These are phyloP conservation scores for Penicillium paneum DNA, from an alignment of 2,329 filamentous ascomycete genomes.

Conservation along the genomic window DNA sequence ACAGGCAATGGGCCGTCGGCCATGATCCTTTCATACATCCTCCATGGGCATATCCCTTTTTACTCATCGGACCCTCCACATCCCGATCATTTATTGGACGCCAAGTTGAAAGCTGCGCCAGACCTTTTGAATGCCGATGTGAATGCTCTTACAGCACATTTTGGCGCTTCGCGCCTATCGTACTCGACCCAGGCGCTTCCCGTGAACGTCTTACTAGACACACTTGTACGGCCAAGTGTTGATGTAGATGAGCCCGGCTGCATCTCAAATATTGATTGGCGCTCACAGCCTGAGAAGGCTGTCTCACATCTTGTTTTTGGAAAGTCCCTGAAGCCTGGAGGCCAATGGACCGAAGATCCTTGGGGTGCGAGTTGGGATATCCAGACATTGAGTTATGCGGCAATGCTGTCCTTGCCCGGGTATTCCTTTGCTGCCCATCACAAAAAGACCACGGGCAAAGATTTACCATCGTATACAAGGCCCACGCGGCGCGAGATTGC, in stretches of 20 bases:
- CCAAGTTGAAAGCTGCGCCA: constrained; percentile 50
- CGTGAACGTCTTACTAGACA: constrained; percentile 59
- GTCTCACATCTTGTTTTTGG: constrained; percentile 56
- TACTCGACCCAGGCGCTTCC: constrained; percentile 62
- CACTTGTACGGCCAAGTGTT: constrained; percentile 56
- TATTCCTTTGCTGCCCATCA: constrained; percentile 58
- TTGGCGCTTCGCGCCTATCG: constrained; percentile 54
- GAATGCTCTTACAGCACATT: constrained; percentile 54
- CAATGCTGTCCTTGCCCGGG: constrained; percentile 59
- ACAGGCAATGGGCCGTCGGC: constrained; percentile 61
- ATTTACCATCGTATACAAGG: constrained; percentile 52
- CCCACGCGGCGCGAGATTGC: constrained; percentile 55
- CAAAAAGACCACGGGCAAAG: constrained; percentile 38
- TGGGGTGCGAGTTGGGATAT: constrained; percentile 54
- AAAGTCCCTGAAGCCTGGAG: constrained; percentile 50
- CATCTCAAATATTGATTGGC: constrained; percentile 55
- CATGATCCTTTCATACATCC: constrained; percentile 60
- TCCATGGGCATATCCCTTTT: constrained; percentile 59
- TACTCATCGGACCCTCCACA: constrained; percentile 52
- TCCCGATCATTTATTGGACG: constrained; percentile 56
- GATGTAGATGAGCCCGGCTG: constrained; percentile 54
- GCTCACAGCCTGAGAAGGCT: constrained; percentile 48
- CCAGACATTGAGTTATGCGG: constrained; percentile 59
- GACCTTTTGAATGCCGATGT: constrained; percentile 50
- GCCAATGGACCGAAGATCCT: constrained; percentile 59